These are phyloP conservation scores for Fusarium duplospermum DNA, from an alignment of 2,329 filamentous ascomycete species.

Conservation along the genomic window DNA sequence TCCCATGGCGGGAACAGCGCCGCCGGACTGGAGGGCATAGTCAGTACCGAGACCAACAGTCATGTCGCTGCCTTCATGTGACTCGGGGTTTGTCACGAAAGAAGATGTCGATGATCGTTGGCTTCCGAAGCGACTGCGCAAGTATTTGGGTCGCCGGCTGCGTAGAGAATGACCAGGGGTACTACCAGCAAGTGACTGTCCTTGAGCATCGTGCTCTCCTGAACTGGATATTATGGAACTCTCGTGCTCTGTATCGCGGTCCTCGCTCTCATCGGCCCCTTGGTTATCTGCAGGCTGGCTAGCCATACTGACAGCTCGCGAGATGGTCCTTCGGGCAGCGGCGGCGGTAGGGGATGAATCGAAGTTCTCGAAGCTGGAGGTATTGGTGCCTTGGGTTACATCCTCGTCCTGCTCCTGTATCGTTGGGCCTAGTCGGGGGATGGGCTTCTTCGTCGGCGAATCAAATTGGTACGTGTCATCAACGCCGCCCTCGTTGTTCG, in stretches of 20 bases:
- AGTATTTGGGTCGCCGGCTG: conserved; percentile 65
- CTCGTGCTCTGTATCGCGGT: conserved; percentile 44
- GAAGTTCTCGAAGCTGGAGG: conserved; percentile 64
- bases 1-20: conserved; percentile 71
- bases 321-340: conserved; percentile 64
- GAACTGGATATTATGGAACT: conserved; percentile 45
- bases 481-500: conserved; percentile 48
- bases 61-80: conserved; percentile 75
- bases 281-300: conserved; percentile 45
- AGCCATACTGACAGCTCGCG: conserved; percentile 62
- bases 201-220: conserved; percentile 46
- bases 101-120: conserved; percentile 72
- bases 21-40: conserved; percentile 85
- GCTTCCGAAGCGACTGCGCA: conserved; percentile 68
- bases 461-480: conserved; percentile 73
- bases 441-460: conserved; percentile 47
- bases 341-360: conserved; percentile 69
- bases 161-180: conserved; percentile 61
- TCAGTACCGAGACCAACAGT: conserved; percentile 77
- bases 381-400: conserved; percentile 54
- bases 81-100: conserved; percentile 64
- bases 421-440: conserved; percentile 44
- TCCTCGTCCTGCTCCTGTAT: conserved; percentile 34
- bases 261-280: conserved; percentile 40
- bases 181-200: conserved; percentile 54